Evolutionary conservation across 169 alveolate species (phyloP), one percentile per base, ranked within the genome.

Genomic region (Babesia ovis): DNA sequence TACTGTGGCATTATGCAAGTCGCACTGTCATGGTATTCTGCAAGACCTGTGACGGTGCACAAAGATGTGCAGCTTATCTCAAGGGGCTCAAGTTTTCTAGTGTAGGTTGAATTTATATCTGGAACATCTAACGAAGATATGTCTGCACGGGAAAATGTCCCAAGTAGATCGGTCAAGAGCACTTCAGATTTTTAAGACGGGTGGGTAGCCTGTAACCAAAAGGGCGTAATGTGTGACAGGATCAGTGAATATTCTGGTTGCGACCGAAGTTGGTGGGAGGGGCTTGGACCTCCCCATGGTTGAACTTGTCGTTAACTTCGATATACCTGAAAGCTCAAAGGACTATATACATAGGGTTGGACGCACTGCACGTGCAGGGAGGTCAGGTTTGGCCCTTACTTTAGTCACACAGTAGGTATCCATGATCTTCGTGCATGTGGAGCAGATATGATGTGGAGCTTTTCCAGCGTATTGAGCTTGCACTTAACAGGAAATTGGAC

Each of bases 221-320:
- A 5, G 12, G n/a, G 4, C 11, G 1, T 2, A 41, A 4, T 8
- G 12, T 4, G 14, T 31, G 11, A 3, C 18, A 45, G 90, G 90
- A 16, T 20, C 72, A 51, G 72, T 90, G 39, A 91, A 89, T 55
- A 91, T 96, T 25, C 88, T 98, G 79, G 92, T 98, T 20, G 98
- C 98, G 9, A 98, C 99, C 11, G 99, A 98, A 80, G 99, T 98
- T 1, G 99, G 99, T 0, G 96, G 98, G 34, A 89, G 99, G 58
- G 99, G 99, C 1, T 81, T 98, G 9, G 99, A 98, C 86, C 94
- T 98, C 57, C 99, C 99, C 14, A 90, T 91, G 48, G 99, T 98
- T 8, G 98, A 96, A 73, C 88, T 94, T 34, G 99, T 98, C 50
- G 87, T 98, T 34, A 97, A 98, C 90, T 97, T 93, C 83, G 99